Evolutionary conservation across 352 stramenopile species (phyloP).

Genomic region (Globisporangium cylindrosporum): DNA sequence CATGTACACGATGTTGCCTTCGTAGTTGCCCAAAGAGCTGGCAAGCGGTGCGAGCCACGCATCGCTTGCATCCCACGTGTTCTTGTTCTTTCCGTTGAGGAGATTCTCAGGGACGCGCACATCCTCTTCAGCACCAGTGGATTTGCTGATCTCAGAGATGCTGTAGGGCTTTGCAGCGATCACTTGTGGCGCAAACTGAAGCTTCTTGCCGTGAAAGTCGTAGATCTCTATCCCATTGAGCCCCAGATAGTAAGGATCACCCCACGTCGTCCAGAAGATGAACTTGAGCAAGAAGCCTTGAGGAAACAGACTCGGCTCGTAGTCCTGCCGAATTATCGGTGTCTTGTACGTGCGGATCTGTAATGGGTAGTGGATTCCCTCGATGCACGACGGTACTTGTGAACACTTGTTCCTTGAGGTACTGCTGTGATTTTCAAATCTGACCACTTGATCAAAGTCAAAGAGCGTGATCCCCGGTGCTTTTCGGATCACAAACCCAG

Average conservation of each 20-base stretch:
- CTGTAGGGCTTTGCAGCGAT: slow-evolving; percentile 58
- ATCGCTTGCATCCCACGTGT: slow-evolving; percentile 71
- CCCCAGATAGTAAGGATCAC: slow-evolving; percentile 82
- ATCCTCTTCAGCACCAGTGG: slow-evolving; percentile 10
- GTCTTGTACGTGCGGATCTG: slow-evolving; percentile 57
- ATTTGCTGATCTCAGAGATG: slow-evolving; percentile 40
- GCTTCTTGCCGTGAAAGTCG: slow-evolving; percentile 42
- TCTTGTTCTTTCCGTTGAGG: slow-evolving; percentile 64
- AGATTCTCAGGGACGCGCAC: slow-evolving; percentile 61
- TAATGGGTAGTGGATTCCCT: slow-evolving; percentile 45
- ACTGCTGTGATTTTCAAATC: slow-evolving; percentile 23
- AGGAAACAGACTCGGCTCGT: slow-evolving; percentile 79
- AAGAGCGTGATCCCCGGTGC: slow-evolving; percentile 65
- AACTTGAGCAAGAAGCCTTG: slow-evolving; percentile 87
- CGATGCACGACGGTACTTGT: slow-evolving; percentile 23
- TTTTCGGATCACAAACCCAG: slow-evolving; percentile 75
- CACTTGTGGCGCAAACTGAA: slow-evolving; percentile 33
- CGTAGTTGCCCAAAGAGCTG: slow-evolving; percentile 48
- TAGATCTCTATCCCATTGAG: slow-evolving; percentile 83
- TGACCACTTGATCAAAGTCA: slow-evolving; percentile 72
- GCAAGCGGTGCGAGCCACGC: slow-evolving; percentile 72
- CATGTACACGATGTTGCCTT: slow-evolving; percentile 73
- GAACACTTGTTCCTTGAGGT: slow-evolving; percentile 6
- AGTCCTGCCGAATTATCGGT: slow-evolving; percentile 78
- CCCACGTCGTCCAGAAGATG: slow-evolving; percentile 77